phyloP scores from a whole-genome alignment of 2,329 filamentous ascomycete genomes.

The Aspergillus transmontanensis region DNA sequence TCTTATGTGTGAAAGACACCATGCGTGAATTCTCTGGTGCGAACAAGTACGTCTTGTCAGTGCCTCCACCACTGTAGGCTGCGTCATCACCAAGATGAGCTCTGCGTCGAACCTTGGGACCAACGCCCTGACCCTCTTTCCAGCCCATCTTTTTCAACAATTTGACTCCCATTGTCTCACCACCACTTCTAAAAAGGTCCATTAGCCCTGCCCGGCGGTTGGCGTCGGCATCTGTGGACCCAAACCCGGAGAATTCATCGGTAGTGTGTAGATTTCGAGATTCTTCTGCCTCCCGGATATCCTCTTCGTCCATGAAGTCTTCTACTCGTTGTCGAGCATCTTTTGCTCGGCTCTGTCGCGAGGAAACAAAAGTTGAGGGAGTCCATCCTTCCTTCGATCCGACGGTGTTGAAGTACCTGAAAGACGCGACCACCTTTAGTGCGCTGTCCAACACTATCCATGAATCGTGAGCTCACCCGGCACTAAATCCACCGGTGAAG shows the following conservation, averaged over 20 bases:
- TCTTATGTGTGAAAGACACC: constrained; percentile 53
- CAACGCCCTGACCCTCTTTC: constrained; percentile 90
- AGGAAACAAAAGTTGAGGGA: constrained; percentile 88
- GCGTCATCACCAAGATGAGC: constrained; percentile 66
- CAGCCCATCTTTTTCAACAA: constrained; percentile 92
- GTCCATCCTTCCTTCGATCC: constrained; percentile 98
- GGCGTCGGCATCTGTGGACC: constrained; percentile 62
- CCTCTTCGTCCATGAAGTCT: constrained; percentile 98
- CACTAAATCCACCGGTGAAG: constrained; percentile 95
- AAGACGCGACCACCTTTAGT: constrained; percentile 33
- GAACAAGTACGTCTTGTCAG: constrained; percentile 69
- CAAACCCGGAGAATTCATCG: constrained; percentile 74
- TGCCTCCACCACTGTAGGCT: constrained; percentile 40
- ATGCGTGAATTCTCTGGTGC: constrained; percentile 78
- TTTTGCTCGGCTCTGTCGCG: constrained; percentile 75
- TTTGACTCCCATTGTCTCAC: constrained; percentile 84
- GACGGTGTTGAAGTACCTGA: constrained; percentile 94
- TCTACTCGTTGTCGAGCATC: constrained; percentile 71
- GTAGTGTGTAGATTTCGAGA: constrained; percentile 72
- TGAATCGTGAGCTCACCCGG: constrained; percentile 67
- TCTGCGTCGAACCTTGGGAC: constrained; percentile 76
- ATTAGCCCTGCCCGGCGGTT: constrained; percentile 60
- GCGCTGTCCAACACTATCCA: constrained; percentile 30
- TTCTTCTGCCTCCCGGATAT: constrained; percentile 83
- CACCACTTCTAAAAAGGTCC: constrained; percentile 70